phyloP scores from a whole-genome alignment of 768 basidiomycete species.

The Lactarius vividus region DNA sequence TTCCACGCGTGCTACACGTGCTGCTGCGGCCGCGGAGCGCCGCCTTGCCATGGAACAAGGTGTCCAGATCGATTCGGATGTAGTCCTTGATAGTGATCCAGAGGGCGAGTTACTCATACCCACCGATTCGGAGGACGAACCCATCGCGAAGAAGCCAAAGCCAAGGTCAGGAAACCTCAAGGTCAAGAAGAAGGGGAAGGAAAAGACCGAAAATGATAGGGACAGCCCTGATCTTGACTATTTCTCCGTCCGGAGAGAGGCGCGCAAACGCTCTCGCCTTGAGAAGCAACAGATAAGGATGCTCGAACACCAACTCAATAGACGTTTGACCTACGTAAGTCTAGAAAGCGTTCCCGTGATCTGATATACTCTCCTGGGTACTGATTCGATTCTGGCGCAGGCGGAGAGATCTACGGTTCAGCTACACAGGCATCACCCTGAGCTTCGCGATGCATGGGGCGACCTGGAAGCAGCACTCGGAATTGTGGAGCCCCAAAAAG shows the following conservation, averaged over 20 bases:
- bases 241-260: constrained; percentile 12
- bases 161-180: constrained; percentile 39
- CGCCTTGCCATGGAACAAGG: constrained; percentile 37
- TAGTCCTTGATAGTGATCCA: constrained; percentile 21
- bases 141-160: constrained; percentile 29
- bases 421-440: constrained; percentile 69
- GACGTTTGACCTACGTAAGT: constrained; percentile 69
- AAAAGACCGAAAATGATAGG: constrained; percentile 17
- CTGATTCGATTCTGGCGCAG: constrained; percentile 38
- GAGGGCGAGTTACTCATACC: background rate
- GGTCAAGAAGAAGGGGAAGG: constrained; percentile 33
- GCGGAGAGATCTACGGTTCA: constrained; percentile 68
- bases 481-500: constrained; percentile 61
- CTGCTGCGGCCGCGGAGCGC: constrained; percentile 56
- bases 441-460: constrained; percentile 84
- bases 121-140: constrained; percentile 13
- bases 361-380: background rate
- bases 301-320: constrained; percentile 58
- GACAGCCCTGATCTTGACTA: constrained; percentile 21
- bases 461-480: constrained; percentile 66
- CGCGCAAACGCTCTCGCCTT: constrained; percentile 21
- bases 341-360: background rate
- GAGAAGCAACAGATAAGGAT: constrained; percentile 30
- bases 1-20: constrained; percentile 41
- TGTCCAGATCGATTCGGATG: constrained; percentile 29